Evolutionary conservation across 179 eudicot species (phyloP).

Genomic region (Beta lomatogona): DNA sequence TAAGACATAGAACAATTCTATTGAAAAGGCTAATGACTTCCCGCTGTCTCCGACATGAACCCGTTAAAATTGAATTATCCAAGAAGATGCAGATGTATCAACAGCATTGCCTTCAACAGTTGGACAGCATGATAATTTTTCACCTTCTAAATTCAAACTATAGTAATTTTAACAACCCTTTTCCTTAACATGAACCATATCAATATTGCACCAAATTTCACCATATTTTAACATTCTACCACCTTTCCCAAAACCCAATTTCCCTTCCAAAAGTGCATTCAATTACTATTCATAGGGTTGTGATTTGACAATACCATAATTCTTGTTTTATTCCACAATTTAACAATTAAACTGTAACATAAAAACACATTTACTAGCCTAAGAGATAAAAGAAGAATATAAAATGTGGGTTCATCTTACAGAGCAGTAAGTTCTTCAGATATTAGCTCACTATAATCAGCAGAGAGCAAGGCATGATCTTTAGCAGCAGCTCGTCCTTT

Average conservation of each 20-base stretch:
- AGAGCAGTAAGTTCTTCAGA: slow-evolving; percentile 86
- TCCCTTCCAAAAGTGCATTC: neutral
- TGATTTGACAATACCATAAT: neutral
- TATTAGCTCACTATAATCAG: slow-evolving; percentile 57
- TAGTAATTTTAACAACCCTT: neutral
- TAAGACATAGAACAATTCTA: too few relatives aligned
- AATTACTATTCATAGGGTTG: neutral
- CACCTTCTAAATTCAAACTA: neutral
- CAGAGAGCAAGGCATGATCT: slow-evolving; percentile 56
- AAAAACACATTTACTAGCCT: neutral
- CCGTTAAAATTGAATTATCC: too few relatives aligned
- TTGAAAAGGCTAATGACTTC: too few relatives aligned
- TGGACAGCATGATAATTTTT: too few relatives aligned
- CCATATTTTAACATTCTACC: neutral
- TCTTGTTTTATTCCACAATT: neutral
- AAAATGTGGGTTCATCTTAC: slow-evolving; percentile 38
- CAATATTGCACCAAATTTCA: neutral
- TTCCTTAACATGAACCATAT: too few relatives aligned
- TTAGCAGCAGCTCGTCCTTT: slow-evolving; percentile 62
- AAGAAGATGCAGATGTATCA: too few relatives aligned
- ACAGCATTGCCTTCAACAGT: too few relatives aligned
- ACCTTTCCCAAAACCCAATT: neutral
- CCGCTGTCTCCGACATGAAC: too few relatives aligned
- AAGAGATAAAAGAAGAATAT: neutral
- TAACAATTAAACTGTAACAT: neutral